Evolutionary conservation across 257 asterid genomes (phyloP).

Genomic region (Euphrasia confusa): DNA sequence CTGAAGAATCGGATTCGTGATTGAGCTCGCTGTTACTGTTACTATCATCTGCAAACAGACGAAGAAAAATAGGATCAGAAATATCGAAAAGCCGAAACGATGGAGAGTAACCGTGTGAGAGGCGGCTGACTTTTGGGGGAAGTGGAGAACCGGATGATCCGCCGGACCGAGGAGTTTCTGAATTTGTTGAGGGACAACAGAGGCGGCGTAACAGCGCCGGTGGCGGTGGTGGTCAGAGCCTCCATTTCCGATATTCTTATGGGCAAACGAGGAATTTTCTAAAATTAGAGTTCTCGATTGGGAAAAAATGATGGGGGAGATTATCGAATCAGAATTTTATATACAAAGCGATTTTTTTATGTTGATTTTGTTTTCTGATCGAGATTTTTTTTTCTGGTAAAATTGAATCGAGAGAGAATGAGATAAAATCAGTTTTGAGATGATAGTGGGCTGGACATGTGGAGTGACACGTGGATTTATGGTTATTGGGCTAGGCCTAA

Average conservation of each 20-base stretch:
- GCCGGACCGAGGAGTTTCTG: constrained; percentile 37
- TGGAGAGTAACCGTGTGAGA: background rate
- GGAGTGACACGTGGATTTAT: too few relatives aligned
- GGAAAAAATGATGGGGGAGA: too few relatives aligned
- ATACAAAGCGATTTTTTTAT: too few relatives aligned
- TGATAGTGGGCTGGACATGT: too few relatives aligned
- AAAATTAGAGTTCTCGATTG: too few relatives aligned
- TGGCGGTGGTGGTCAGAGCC: constrained; percentile 43
- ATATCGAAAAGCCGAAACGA: background rate
- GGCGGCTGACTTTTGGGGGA: constrained; percentile 50
- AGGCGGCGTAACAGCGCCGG: constrained; percentile 43
- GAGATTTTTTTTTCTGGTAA: too few relatives aligned
- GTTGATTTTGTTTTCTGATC: too few relatives aligned
- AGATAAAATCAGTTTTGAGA: too few relatives aligned
- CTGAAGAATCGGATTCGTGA: constrained; percentile 41
- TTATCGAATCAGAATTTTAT: too few relatives aligned
- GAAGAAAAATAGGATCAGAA: constrained; percentile 4
- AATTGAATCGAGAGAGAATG: too few relatives aligned
- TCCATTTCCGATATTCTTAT: constrained; percentile 44
- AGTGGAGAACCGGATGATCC: constrained; percentile 51
- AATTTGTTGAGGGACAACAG: constrained; percentile 40
- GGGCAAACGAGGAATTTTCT: too few relatives aligned
- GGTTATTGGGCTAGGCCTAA: too few relatives aligned
- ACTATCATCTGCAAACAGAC: constrained; percentile 29
- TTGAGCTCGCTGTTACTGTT: constrained; percentile 44